Percentiles rank a stretch among this genome's conserved stretches.
These are phyloP conservation scores for Pseudogymnoascus verrucosus DNA, from an alignment of 2,329 filamentous ascomycete genomes.

Conservation along the genomic window DNA sequence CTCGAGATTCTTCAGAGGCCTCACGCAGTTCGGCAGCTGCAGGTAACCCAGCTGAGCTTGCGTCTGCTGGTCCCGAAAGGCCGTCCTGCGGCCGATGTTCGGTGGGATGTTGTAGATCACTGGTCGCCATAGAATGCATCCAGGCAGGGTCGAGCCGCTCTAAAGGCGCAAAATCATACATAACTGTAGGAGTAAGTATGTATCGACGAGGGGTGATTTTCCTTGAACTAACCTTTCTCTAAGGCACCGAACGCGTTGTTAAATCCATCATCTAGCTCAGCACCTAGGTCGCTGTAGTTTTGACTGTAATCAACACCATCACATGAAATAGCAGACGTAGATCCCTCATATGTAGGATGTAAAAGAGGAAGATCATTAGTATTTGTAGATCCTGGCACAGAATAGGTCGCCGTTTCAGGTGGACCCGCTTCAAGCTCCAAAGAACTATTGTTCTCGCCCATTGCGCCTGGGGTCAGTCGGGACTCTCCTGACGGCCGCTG, in stretches of 20 bases:
- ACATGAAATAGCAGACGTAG: neutral
- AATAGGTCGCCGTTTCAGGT: neutral
- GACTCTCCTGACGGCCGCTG: neutral
- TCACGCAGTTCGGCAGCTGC: neutral
- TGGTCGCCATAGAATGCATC: neutral
- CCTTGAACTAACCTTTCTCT: neutral
- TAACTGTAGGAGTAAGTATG: neutral
- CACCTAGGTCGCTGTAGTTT: neutral
- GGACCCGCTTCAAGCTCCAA: neutral
- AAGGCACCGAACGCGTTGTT: neutral
- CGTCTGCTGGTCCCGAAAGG: neutral
- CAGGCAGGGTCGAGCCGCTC: neutral
- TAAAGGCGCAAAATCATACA: neutral
- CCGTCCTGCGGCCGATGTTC: neutral
- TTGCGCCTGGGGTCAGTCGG: neutral
- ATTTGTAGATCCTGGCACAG: neutral
- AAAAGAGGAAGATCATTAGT: neutral
- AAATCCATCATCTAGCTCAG: neutral
- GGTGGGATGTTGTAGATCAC: neutral
- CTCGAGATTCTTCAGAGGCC: neutral
- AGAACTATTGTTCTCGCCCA: neutral
- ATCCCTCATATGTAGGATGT: neutral
- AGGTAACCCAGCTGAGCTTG: neutral
- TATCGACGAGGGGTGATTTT: neutral
- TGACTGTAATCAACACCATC: neutral